Evolutionary conservation across 768 basidiomycete species (phyloP).

Genomic region (Cubamyces lactineus): DNA sequence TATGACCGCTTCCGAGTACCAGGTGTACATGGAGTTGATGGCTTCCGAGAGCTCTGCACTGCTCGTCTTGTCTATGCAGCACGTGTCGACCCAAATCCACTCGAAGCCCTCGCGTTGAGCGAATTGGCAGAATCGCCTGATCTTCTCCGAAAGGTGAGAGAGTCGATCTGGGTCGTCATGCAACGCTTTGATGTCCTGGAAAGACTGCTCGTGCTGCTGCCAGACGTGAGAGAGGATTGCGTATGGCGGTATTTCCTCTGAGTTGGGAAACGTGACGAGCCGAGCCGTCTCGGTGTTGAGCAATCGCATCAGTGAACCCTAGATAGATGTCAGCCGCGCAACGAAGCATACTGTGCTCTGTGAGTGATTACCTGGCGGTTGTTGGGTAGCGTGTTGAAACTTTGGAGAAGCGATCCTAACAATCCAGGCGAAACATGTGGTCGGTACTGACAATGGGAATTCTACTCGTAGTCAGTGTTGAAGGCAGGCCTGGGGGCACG

Average conservation of each 20-base stretch:
- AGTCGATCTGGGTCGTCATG: not conserved
- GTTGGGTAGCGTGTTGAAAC: no score
- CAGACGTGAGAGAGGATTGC: slow-evolving; percentile 1
- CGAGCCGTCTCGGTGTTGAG: no score
- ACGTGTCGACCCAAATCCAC: slow-evolving; percentile 1
- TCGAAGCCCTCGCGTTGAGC: not conserved
- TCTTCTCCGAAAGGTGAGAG: not conserved
- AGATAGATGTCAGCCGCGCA: no score
- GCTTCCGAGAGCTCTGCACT: slow-evolving; percentile 7
- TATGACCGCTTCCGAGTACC: not conserved
- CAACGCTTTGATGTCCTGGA: not conserved
- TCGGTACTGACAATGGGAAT: no score
- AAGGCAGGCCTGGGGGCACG: no score
- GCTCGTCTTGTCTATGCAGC: slow-evolving; percentile 1
- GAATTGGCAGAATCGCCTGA: not conserved
- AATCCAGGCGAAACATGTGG: no score
- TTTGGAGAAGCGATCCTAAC: no score
- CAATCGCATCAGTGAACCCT: no score
- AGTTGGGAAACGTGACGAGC: no score
- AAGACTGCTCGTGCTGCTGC: not conserved
- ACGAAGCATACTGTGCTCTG: no score
- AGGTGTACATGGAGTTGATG: slow-evolving; percentile 1
- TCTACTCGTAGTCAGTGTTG: no score
- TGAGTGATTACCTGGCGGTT: no score
- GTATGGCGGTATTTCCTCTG: not conserved